phyloP scores from a whole-genome alignment of 2,329 filamentous ascomycete genomes.

The Cercospora zeae-maydis region DNA sequence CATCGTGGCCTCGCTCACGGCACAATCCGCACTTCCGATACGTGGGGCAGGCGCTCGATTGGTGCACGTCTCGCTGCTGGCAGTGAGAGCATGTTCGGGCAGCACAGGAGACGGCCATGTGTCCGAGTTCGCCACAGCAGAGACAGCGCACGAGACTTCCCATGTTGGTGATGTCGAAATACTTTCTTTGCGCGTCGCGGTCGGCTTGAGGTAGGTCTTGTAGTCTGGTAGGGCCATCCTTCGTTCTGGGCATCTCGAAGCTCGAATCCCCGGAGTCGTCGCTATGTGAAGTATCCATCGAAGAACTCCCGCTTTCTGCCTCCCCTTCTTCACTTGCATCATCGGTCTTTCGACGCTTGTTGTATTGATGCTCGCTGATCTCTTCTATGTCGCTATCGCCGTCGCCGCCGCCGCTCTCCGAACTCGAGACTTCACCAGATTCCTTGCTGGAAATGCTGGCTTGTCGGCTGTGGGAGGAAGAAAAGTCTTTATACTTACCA shows the following conservation, averaged over 20 bases:
- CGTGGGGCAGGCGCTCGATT: slow-evolving; percentile 13
- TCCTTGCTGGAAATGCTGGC: slow-evolving; percentile 17
- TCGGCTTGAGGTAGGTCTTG: not conserved
- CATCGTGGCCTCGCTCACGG: slow-evolving; percentile 19
- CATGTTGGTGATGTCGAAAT: slow-evolving; percentile 10
- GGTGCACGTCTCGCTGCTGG: slow-evolving; percentile 10
- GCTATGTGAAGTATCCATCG: slow-evolving; percentile 2
- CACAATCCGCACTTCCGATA: slow-evolving; percentile 18
- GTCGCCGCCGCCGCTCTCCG: not conserved
- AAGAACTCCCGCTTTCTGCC: slow-evolving; percentile 1
- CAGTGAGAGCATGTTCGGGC: slow-evolving; percentile 16
- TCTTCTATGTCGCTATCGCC: not conserved
- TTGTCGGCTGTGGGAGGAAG: slow-evolving; percentile 3
- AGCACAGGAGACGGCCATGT: slow-evolving; percentile 11
- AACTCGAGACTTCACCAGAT: slow-evolving; percentile 15
- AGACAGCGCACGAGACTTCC: slow-evolving; percentile 14
- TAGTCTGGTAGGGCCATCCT: slow-evolving; percentile 1
- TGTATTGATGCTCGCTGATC: not conserved
- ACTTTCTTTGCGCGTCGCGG: slow-evolving; percentile 3
- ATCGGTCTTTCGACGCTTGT: not conserved
- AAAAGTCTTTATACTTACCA: slow-evolving; percentile 4
- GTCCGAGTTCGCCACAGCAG: slow-evolving; percentile 17
- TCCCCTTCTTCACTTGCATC: slow-evolving; percentile 4
- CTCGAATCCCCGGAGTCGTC: not conserved
- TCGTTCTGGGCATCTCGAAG: not conserved